phyloP scores from a whole-genome alignment of 345 rosid species.

The Citrus cavaleriei region DNA sequence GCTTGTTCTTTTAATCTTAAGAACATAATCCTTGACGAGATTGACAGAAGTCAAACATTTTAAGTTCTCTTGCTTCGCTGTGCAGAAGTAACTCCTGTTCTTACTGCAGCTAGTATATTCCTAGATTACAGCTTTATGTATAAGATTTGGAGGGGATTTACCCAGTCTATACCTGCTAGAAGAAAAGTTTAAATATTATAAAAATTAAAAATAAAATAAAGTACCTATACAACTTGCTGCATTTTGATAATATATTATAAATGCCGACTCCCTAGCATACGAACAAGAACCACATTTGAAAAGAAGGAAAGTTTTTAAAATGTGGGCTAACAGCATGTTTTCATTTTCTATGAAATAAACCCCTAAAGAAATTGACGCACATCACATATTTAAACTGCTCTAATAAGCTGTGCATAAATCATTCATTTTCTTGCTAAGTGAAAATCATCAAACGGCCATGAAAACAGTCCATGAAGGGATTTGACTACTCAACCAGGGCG shows the following conservation, averaged over 20 bases:
- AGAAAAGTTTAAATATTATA: background rate
- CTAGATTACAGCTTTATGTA: background rate
- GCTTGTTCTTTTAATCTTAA: background rate
- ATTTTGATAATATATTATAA: background rate
- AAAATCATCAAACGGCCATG: background rate
- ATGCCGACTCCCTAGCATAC: background rate
- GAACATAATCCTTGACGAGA: background rate
- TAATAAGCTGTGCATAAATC: background rate
- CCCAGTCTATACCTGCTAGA: background rate
- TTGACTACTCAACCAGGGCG: background rate
- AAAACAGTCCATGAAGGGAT: background rate
- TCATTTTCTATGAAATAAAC: background rate
- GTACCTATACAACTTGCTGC: background rate
- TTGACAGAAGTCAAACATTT: background rate
- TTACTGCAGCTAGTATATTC: background rate
- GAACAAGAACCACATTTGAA: background rate
- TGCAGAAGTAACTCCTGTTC: background rate
- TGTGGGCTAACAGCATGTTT: too few relatives aligned
- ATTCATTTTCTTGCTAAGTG: background rate
- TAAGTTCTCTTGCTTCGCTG: background rate
- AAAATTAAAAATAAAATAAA: too few relatives aligned
- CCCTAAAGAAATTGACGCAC: background rate
- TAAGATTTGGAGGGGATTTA: background rate
- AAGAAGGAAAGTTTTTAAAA: too few relatives aligned
- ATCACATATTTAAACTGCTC: background rate